These are phyloP conservation scores for Zhuliangozyma blackwelliae DNA, from an alignment of 1,139 yeast species.

Conservation along the genomic window DNA sequence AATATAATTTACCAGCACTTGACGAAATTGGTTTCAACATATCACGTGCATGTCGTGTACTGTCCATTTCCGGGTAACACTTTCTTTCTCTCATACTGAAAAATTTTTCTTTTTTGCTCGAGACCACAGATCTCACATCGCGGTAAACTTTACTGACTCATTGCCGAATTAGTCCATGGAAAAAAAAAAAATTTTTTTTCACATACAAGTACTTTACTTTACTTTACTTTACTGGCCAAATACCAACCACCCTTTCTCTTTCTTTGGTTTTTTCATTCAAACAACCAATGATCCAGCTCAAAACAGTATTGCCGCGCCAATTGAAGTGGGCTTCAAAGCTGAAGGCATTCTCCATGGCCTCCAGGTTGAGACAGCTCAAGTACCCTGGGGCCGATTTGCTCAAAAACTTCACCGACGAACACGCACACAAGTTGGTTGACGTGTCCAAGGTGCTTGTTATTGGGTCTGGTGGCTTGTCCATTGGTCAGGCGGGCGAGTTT, in stretches of 20 bases:
- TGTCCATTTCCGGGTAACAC: not conserved
- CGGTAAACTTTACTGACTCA: not conserved
- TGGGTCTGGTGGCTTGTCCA: conserved; percentile 98
- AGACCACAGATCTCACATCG: not conserved
- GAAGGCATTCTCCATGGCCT: not conserved
- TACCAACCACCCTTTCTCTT: not conserved
- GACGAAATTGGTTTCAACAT: too few relatives aligned
- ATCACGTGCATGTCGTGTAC: too few relatives aligned
- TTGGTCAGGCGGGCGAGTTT: conserved; percentile 99
- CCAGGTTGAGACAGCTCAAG: not conserved
- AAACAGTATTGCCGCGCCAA: not conserved
- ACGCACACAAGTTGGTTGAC: conserved; percentile 61
- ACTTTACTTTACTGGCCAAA: not conserved
- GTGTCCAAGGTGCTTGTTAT: conserved; percentile 93
- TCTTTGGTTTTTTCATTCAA: not conserved
- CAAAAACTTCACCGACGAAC: conserved; percentile 30
- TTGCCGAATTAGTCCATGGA: not conserved
- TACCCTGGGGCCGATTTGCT: conserved; percentile 33
- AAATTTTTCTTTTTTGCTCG: not conserved
- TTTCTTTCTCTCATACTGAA: too few relatives aligned
- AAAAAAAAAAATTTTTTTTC: not conserved
- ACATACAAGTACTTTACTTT: not conserved
- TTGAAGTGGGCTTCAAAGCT: not conserved
- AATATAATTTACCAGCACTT: too few relatives aligned
- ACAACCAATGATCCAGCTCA: not conserved